Conservation (phyloP, 1,284 basidiomycete genomes). For the Moesziomyces sp. region DNA sequence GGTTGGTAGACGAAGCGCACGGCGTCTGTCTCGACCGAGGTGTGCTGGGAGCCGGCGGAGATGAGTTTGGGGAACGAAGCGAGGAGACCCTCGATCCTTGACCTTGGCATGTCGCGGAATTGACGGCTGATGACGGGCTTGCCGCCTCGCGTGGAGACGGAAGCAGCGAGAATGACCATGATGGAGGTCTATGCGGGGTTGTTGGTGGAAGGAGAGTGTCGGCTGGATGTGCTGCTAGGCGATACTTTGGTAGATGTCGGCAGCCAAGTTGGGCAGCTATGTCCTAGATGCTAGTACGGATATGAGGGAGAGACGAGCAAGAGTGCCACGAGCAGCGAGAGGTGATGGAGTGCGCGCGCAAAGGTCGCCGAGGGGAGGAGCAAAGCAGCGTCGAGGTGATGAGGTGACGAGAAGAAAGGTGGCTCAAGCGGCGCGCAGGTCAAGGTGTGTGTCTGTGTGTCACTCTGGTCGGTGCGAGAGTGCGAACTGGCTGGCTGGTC, state of each 20-base stretch:
- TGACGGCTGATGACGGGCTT: constrained; percentile 96
- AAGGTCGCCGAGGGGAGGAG: too few relatives aligned
- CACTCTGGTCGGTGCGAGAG: too few relatives aligned
- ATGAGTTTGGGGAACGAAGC: constrained; percentile 98
- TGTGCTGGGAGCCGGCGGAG: constrained; percentile 95
- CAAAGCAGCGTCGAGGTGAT: too few relatives aligned
- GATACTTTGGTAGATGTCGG: not conserved
- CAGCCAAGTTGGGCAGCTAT: too few relatives aligned
- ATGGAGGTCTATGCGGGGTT: not conserved
- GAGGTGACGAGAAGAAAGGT: too few relatives aligned
- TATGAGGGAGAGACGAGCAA: too few relatives aligned
- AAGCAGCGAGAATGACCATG: constrained; percentile 87
- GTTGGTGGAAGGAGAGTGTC: not conserved
- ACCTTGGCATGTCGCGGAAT: constrained; percentile 91
- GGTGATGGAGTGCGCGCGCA: too few relatives aligned
- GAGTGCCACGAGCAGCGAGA: too few relatives aligned
- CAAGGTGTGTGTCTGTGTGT: too few relatives aligned
- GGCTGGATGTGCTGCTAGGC: not conserved
- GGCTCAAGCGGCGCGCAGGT: too few relatives aligned
- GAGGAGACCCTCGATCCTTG: constrained; percentile 92
- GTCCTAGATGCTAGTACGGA: too few relatives aligned
- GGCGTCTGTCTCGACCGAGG: constrained; percentile 73
- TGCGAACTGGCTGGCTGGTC: too few relatives aligned
- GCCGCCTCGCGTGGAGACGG: constrained; percentile 91
- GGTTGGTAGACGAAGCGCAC: constrained; percentile 96